Percentiles rank a stretch among this genome's conserved stretches.
phyloP scores from a whole-genome alignment of 495 filamentous ascomycete genomes.

The Stereocaulon alpinum region DNA sequence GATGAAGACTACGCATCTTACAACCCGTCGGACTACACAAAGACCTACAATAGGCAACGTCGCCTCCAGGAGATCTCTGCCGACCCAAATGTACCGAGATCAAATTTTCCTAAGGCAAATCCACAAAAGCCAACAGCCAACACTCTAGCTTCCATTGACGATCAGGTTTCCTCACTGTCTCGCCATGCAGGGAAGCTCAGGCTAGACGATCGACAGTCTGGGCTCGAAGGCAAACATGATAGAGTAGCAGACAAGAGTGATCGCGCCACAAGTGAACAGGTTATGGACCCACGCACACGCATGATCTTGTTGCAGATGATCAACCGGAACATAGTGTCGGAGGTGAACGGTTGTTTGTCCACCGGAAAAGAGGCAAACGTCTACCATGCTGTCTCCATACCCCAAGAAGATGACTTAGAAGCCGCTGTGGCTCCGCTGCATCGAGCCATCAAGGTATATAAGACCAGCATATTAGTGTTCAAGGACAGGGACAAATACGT shows the following conservation, averaged over 20 bases:
- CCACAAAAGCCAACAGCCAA: conserved; percentile 77
- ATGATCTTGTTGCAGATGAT: conserved; percentile 95
- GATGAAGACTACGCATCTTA: conserved; percentile 48
- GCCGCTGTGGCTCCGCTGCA: conserved; percentile 39
- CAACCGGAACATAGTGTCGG: conserved; percentile 69
- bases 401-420: conserved; percentile 30
- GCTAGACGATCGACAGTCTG: conserved; percentile 55
- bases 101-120: conserved; percentile 63
- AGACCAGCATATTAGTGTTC: conserved; percentile 91
- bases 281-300: conserved; percentile 83
- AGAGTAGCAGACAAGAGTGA: conserved; percentile 68
- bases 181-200: conserved; percentile 84
- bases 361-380: conserved; percentile 98
- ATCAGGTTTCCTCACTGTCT: conserved; percentile 73
- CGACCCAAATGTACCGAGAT: conserved; percentile 45
- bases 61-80: conserved; percentile 46
- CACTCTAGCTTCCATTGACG: conserved; percentile 65
- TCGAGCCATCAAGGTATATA: conserved; percentile 95
- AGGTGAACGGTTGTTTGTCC: conserved; percentile 83
- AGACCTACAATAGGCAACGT: conserved; percentile 83
- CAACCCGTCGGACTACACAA: conserved; percentile 63
- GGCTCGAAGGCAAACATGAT: conserved; percentile 42
- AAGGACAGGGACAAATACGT: conserved; percentile 96
- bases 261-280: conserved; percentile 85
- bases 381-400: conserved; percentile 61